A percentile compares a stretch with the other conserved stretches of the same genome.
These are phyloP conservation scores for Senecio squalidus DNA, from an alignment of 140 eudicot species.

Conservation along the genomic window DNA sequence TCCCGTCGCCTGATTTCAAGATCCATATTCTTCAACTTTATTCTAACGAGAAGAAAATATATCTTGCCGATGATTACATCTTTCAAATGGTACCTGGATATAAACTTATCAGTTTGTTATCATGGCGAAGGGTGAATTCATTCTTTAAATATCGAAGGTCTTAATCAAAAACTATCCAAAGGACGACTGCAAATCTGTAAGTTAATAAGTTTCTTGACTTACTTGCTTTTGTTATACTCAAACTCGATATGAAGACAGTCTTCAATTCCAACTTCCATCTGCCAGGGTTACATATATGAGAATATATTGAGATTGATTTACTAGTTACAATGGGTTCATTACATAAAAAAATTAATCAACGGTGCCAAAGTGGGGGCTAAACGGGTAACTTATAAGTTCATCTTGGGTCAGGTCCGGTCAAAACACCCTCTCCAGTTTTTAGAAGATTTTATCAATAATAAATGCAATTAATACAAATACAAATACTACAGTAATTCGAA, in stretches of 20 bases:
- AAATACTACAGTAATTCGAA: neutral
- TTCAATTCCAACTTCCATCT: constrained; percentile 99
- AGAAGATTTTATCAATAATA: no score
- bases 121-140: neutral
- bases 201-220: constrained; percentile 23
- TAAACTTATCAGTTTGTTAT: constrained; percentile 14
- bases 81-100: constrained; percentile 90
- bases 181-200: neutral
- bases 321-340: neutral
- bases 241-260: constrained; percentile 98
- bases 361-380: neutral
- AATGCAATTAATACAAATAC: neutral
- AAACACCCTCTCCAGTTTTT: neutral
- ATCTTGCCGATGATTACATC: constrained; percentile 96
- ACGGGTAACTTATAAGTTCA: neutral
- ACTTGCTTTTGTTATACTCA: constrained; percentile 99
- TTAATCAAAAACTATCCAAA: neutral
- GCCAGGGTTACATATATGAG: constrained; percentile 13
- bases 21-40: constrained; percentile 96
- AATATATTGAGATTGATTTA: neutral
- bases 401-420: neutral
- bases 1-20: constrained; percentile 97
- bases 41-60: constrained; percentile 95
- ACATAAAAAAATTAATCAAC: neutral
- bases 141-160: neutral